Percentiles rank a stretch among this genome's conserved stretches.
These are phyloP conservation scores for Dalbergia cultrata DNA, from an alignment of 306 rosid species.

Conservation along the genomic window DNA sequence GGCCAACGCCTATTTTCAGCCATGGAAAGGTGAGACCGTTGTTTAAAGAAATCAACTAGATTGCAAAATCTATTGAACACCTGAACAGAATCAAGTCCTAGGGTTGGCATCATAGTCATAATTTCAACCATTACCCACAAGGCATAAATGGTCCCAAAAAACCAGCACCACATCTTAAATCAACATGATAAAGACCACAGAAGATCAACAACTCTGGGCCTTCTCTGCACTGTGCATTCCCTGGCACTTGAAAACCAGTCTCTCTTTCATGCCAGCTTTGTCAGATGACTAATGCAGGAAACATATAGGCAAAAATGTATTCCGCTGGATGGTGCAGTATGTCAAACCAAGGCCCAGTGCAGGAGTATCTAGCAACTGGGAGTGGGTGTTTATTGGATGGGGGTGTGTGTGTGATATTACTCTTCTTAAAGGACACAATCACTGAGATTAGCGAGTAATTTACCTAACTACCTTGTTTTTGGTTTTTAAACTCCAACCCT, in stretches of 20 bases:
- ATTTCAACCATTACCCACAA: neutral
- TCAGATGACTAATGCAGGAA: constrained; percentile 1
- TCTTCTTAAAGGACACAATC: constrained; percentile 4
- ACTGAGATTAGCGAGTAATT: neutral
- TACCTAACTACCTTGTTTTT: neutral
- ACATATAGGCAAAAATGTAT: neutral
- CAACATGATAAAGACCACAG: neutral
- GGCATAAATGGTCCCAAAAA: neutral
- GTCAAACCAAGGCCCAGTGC: neutral
- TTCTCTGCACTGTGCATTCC: neutral
- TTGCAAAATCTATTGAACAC: neutral
- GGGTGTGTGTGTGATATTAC: constrained; percentile 1
- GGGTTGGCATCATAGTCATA: constrained; percentile 16
- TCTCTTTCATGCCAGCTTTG: neutral
- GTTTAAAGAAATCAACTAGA: neutral
- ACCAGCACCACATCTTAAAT: constrained; percentile 5
- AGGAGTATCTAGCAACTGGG: neutral
- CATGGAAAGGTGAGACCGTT: constrained; percentile 2
- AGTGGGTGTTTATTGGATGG: neutral
- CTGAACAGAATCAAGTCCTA: neutral
- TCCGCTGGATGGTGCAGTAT: neutral
- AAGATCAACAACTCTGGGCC: constrained; percentile 9
- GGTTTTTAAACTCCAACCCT: constrained; percentile 19
- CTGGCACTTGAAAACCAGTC: constrained; percentile 1
- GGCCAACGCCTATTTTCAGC: constrained; percentile 7